Evolutionary conservation across 805 yeast species (phyloP).

Genomic region (Debaryomyces hansenii): DNA sequence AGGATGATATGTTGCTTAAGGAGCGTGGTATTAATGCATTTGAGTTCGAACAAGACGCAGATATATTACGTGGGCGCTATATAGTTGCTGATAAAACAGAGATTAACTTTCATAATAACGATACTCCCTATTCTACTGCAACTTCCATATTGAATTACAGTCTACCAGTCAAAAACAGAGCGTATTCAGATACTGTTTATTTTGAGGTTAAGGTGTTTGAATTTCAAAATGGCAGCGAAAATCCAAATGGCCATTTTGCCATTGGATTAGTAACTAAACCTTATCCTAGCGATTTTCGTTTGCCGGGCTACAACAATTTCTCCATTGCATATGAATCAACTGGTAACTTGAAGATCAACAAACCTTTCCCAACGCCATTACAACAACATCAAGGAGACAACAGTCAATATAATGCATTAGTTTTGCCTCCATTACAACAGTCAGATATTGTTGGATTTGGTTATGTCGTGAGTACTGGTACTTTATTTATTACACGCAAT

Average conservation of each 20-base stretch:
- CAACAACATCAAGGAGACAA: slow-evolving; percentile 43
- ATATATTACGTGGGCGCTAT: slow-evolving; percentile 30
- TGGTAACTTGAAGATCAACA: slow-evolving; percentile 67
- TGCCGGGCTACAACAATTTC: slow-evolving; percentile 72
- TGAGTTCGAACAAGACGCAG: slow-evolving; percentile 38
- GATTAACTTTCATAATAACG: slow-evolving; percentile 35
- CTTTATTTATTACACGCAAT: slow-evolving; percentile 54
- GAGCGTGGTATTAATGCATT: slow-evolving; percentile 42
- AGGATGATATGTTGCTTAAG: slow-evolving; percentile 28
- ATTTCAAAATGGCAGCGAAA: slow-evolving; percentile 13
- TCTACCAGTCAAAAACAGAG: slow-evolving; percentile 36
- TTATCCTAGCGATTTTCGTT: slow-evolving; percentile 63
- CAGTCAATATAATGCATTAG: slow-evolving; percentile 43
- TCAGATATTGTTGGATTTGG: slow-evolving; percentile 61
- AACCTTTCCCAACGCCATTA: slow-evolving; percentile 54
- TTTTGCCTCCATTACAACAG: slow-evolving; percentile 51
- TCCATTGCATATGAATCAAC: slow-evolving; percentile 73
- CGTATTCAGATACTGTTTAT: slow-evolving; percentile 48
- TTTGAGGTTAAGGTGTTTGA: slow-evolving; percentile 55
- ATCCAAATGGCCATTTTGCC: slow-evolving; percentile 51
- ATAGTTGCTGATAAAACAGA: slow-evolving; percentile 42
- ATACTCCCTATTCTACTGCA: slow-evolving; percentile 38
- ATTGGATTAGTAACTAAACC: slow-evolving; percentile 73
- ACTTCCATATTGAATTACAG: slow-evolving; percentile 40
- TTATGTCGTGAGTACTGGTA: slow-evolving; percentile 46